Percentiles rank a stretch among this genome's conserved stretches.
Conservation (phyloP, 306 rosid species). For the Carpinus fangiana region DNA sequence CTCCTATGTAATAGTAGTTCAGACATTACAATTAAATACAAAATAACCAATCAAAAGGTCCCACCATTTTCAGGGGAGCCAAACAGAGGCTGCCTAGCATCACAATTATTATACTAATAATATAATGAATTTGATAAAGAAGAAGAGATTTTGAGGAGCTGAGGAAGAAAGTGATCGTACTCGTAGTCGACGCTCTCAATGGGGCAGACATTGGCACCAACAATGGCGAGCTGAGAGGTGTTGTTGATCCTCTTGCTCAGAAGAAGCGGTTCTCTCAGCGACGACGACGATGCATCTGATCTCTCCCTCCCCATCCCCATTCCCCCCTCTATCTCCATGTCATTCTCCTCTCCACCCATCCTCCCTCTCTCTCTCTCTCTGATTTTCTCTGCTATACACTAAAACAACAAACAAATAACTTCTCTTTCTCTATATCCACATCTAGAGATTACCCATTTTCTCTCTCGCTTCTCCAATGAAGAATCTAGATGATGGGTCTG, state of each 20-base stretch:
- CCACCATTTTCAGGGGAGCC: background rate
- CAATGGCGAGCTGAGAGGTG: constrained; percentile 73
- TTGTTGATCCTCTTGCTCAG: constrained; percentile 41
- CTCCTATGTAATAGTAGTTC: no score
- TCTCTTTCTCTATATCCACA: no score
- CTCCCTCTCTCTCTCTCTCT: background rate
- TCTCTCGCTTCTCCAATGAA: no score
- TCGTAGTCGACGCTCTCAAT: constrained; percentile 89
- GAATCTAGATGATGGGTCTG: no score
- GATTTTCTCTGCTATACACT: no score
- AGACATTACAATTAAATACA: no score
- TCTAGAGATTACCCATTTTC: no score
- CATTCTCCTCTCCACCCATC: background rate
- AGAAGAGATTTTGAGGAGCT: background rate
- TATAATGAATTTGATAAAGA: background rate
- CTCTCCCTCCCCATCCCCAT: constrained; percentile 29
- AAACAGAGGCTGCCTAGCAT: background rate
- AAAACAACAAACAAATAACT: no score
- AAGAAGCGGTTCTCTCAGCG: constrained; percentile 49
- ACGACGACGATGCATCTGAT: background rate
- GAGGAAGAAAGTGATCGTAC: constrained; percentile 20
- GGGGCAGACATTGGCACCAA: constrained; percentile 69
- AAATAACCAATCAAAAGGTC: background rate
- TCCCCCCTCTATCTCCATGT: constrained; percentile 11
- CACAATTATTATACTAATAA: background rate